Base-by-base conservation (phyloP, 371 early-diverging fungal species). In the Mucor lusitanicus region DNA sequence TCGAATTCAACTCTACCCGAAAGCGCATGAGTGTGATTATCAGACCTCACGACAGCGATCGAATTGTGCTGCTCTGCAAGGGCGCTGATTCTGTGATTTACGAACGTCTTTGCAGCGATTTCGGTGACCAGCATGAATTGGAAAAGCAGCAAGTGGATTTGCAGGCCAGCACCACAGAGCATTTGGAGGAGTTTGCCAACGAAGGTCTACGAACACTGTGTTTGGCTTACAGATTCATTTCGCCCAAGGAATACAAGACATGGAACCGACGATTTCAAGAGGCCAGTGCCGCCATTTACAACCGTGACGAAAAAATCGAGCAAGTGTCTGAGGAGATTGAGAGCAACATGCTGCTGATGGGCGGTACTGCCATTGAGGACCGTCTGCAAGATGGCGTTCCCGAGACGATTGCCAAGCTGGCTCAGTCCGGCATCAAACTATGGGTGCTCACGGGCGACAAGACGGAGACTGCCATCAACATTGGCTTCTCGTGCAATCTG, bases 391-490 rank as follows among this genome's bases (percentile, higher is more conserved):
- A 87, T 3, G 92, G 94, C 25, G 99, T 98, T 0, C 94, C 95
- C n/a, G 92, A 95, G 67, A 94, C 99, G 0, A 94, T 99, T 64
- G 89, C 88, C 57, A 83, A 86, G 56, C 85, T 98, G 32, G 89
- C 96, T 1, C 85, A 85, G 13, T 97, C 98, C 0, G 98, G 97
- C 19, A 95, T 99, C 62, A 91, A 91, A 61, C 83, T 97, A 12
- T 98, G 97, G 97, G 97, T 99, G 85, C 78, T 99, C 72, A 99
- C 99, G 0, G 99, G 99, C 44, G 99, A 99, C 79, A 94, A 97
- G 78, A 93, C 93, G 50, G 99, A 99, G 75, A 99, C 99, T 15
- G 99, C 99, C 30, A 93, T 97, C 70, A 94, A 95, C 69, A 97
- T 97, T 80, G 99, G 96, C 3, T 92, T 91, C 65, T 90, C 94